Base-by-base conservation (phyloP, 208 protist species). In the Trypanosoma scelopori region DNA sequence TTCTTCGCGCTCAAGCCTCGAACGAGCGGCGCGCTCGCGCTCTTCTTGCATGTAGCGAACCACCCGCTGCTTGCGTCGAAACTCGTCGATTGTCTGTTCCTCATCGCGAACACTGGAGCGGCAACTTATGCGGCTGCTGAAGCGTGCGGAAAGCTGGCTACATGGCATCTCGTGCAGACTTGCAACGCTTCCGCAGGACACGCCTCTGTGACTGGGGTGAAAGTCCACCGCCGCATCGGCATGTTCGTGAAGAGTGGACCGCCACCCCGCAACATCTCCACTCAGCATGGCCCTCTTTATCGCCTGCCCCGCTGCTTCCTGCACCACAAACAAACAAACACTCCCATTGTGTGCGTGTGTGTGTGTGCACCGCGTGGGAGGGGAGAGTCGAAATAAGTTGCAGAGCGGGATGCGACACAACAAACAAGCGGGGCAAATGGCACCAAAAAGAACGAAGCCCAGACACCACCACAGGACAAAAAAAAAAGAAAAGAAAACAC, bases 21-120 rank as follows among this genome's bases (percentile, higher is more conserved):
- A 75, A 32, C 88, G 84, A 37, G 66, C 76, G 1, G 76, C 82
- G 20, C 85, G 84, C 70, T 94, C 88, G 0, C 82, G 79, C 63
- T 94, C 88, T 57, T 88, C 83, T 65, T 91, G 77, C 84, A 94
- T 94, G 66, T 85, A 94, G 25, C 88, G 82, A 20, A 91, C 79
- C 12, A 94, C 88, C n/a, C 85, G 79, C 63, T 89, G 84, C 76
- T 94, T 94, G 9, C 88, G 84, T 42, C 84, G 62, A 50, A 84
- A 85, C 76, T 94, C 88, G 48, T 94, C 82, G 27, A 84, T 52
- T 27, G 83, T 86, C 64, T 91, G 88, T 32, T 61, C 61, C 52
- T 90, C 84, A 61, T 91, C 88, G 25, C 84, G 88, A 27, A 86
- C 81, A 52, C 84, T 89, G 53, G 84, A 91, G 51, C 81, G 81